Percentiles rank a stretch among this genome's conserved stretches.
phyloP scores from a whole-genome alignment of 2,329 filamentous ascomycete species.

The Penicillium sp. region DNA sequence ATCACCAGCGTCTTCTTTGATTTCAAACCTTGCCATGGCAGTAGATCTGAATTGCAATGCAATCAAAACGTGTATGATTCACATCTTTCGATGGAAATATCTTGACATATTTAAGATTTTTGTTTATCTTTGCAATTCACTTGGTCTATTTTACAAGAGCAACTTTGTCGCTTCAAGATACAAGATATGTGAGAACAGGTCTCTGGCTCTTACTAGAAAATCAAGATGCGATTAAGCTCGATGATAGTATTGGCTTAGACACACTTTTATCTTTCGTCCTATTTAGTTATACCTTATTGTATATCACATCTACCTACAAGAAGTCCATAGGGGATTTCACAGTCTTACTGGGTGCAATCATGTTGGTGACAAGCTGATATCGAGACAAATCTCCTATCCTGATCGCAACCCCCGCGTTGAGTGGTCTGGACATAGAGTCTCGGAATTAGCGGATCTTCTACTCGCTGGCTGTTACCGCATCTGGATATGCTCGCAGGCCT shows the following conservation, averaged over 20 bases:
- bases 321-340: neutral
- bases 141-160: neutral
- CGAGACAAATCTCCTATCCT: neutral
- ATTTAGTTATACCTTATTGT: neutral
- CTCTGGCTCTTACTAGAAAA: neutral
- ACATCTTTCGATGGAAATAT: neutral
- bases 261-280: neutral
- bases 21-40: neutral
- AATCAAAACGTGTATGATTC: neutral
- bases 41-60: neutral
- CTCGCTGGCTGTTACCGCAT: neutral
- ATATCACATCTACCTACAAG: neutral
- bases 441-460: neutral
- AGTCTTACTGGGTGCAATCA: neutral
- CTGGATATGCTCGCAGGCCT: neutral
- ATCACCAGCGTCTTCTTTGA: neutral
- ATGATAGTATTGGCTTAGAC: neutral
- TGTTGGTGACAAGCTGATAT: neutral
- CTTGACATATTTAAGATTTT: neutral
- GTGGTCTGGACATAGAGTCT: neutral
- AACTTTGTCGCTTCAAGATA: neutral
- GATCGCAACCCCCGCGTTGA: neutral
- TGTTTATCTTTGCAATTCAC: neutral
- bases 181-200: neutral
- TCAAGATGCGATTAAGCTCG: neutral